Percentiles rank a stretch among this genome's conserved stretches.
phyloP scores from a whole-genome alignment of 225 moss, liverwort and hornwort species.

The Antitrichia curtipendula region DNA sequence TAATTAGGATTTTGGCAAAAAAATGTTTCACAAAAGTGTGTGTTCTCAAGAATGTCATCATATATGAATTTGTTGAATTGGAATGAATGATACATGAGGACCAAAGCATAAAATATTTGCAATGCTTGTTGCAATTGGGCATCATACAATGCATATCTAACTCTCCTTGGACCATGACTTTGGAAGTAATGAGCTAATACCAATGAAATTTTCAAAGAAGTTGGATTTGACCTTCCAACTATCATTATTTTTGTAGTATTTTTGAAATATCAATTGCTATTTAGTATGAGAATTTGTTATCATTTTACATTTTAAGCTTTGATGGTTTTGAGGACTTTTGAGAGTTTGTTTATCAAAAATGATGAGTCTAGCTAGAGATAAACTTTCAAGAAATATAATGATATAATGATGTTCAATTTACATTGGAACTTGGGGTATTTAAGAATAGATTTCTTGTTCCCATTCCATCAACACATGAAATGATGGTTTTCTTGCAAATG shows the following conservation, averaged over 20 bases:
- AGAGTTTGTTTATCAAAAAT: neutral
- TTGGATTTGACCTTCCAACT: neutral
- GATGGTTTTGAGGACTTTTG: neutral
- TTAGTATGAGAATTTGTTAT: neutral
- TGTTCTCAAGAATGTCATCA: neutral
- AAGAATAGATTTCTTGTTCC: neutral
- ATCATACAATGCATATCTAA: too few species aligned
- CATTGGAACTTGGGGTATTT: rapidly evolving
- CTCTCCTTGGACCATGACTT: too few species aligned
- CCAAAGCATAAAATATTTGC: neutral
- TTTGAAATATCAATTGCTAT: too few species aligned
- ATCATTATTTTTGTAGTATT: neutral
- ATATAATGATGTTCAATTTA: neutral
- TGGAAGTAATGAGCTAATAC: neutral
- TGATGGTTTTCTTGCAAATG: neutral
- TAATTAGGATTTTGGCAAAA: neutral
- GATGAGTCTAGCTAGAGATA: neutral
- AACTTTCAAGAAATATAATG: neutral
- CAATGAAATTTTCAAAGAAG: too few species aligned
- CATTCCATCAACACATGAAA: rapidly evolving
- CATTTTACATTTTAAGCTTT: neutral
- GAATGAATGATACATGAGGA: neutral
- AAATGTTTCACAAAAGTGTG: neutral
- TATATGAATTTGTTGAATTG: neutral
- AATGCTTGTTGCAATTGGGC: neutral